Percentiles rank a stretch among this genome's conserved stretches.
phyloP scores from a whole-genome alignment of 768 basidiomycete genomes.

The Polyporus arcularius region DNA sequence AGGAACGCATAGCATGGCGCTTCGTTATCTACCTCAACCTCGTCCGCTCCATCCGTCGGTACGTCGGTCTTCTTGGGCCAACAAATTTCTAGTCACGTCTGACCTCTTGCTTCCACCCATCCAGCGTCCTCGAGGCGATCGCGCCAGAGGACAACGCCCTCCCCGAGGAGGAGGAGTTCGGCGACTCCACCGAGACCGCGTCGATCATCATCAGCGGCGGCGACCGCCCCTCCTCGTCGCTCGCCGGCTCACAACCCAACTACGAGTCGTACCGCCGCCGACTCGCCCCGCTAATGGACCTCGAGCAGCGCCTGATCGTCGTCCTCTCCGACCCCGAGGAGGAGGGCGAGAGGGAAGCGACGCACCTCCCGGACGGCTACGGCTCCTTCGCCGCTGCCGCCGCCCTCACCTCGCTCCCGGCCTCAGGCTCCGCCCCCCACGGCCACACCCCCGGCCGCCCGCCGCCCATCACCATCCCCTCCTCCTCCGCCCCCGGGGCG shows the following conservation, averaged over 20 bases:
- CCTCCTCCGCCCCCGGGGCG: not conserved
- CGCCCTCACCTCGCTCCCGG: slow-evolving; percentile 6
- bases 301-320: slow-evolving; percentile 70
- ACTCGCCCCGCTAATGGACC: slow-evolving; percentile 66
- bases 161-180: slow-evolving; percentile 60
- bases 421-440: slow-evolving; percentile 7
- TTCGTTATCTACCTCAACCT: slow-evolving; percentile 88
- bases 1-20: slow-evolving; percentile 84
- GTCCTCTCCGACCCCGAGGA: slow-evolving; percentile 71
- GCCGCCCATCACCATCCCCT: slow-evolving; percentile 26
- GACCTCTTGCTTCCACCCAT: not conserved
- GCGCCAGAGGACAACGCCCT: slow-evolving; percentile 60
- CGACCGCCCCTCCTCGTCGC: slow-evolving; percentile 47
- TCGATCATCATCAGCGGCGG: slow-evolving; percentile 44
- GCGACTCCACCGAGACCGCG: slow-evolving; percentile 51
- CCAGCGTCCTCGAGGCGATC: slow-evolving; percentile 73
- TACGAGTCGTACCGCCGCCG: slow-evolving; percentile 62
- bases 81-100: slow-evolving; percentile 1
- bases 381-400: not conserved
- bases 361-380: slow-evolving; percentile 43
- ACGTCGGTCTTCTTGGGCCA: slow-evolving; percentile 23
- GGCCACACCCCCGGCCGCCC: slow-evolving; percentile 12
- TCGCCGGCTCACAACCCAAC: slow-evolving; percentile 49
- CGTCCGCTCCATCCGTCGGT: slow-evolving; percentile 79
- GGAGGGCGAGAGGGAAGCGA: slow-evolving; percentile 56